A percentile compares a stretch with the other conserved stretches of the same genome.
These are phyloP conservation scores for Neurospora sp. DNA, from an alignment of 495 filamentous ascomycete genomes.

Conservation along the genomic window DNA sequence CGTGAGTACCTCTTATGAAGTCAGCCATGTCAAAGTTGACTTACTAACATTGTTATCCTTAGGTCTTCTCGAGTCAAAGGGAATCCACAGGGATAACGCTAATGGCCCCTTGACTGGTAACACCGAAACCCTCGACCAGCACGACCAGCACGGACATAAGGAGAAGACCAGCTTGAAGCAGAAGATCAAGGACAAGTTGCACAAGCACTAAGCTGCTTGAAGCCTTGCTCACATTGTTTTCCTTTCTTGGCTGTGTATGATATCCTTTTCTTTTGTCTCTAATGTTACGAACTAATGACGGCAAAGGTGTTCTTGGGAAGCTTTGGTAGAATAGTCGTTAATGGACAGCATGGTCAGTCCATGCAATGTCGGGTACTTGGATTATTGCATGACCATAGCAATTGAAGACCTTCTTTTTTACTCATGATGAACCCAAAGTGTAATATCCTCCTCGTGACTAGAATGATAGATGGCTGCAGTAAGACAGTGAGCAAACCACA, in stretches of 20 bases:
- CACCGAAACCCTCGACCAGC: background rate
- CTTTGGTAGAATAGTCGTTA: background rate
- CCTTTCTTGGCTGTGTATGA: background rate
- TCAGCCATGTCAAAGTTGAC: background rate
- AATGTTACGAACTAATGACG: background rate
- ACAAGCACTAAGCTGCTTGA: conserved; percentile 12
- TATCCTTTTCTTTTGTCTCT: background rate
- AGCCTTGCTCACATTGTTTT: background rate
- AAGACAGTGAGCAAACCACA: too few species aligned
- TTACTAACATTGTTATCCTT: background rate
- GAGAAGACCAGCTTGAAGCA: conserved; percentile 29
- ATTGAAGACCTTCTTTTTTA: background rate
- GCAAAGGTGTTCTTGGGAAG: background rate
- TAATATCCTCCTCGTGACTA: background rate
- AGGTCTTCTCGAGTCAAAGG: conserved; percentile 37
- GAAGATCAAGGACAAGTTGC: conserved; percentile 39
- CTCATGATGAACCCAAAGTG: background rate
- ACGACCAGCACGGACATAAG: conserved; percentile 5
- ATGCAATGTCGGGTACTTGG: background rate
- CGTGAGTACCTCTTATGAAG: conserved; percentile 33
- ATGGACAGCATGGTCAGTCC: background rate
- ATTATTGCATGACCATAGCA: background rate
- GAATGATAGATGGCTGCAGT: too few species aligned
- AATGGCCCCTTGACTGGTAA: background rate
- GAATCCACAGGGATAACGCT: conserved; percentile 16